phyloP scores from a whole-genome alignment of 2,329 filamentous ascomycete genomes.

The Didymosphaeria variabile region DNA sequence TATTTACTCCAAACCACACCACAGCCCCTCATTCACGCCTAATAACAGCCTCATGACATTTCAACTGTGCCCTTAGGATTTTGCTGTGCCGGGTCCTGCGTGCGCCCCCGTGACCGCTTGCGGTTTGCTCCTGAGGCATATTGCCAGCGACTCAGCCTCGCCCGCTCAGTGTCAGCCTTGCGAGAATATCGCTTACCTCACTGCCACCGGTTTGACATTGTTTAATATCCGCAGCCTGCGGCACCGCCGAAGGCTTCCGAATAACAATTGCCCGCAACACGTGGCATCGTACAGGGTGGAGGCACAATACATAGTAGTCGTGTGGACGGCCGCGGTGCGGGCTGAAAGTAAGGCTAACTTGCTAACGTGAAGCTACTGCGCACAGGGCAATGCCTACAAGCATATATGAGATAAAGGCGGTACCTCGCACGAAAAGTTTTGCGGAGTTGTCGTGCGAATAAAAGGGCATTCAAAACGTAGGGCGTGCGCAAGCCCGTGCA shows the following conservation, averaged over 20 bases:
- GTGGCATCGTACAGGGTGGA: background rate
- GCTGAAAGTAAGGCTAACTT: constrained; percentile 3
- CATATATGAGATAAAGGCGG: background rate
- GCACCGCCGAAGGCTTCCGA: background rate
- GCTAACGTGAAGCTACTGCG: background rate
- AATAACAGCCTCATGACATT: background rate
- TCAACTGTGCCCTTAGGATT: constrained; percentile 12
- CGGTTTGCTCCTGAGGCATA: background rate
- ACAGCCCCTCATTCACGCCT: constrained; percentile 7
- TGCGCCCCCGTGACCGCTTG: background rate
- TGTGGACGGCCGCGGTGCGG: background rate
- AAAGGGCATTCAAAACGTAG: background rate
- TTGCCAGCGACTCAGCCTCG: constrained; percentile 7
- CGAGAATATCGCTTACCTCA: background rate
- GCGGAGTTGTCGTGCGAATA: constrained; percentile 1
- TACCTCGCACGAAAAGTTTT: background rate
- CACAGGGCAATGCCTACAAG: background rate
- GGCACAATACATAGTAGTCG: background rate
- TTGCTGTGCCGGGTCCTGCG: background rate
- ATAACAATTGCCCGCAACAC: background rate
- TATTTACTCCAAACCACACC: background rate
- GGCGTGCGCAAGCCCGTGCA: background rate
- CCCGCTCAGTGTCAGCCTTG: constrained; percentile 4
- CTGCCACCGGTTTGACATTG: background rate
- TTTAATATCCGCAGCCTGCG: constrained; percentile 1